These are phyloP conservation scores for Dendrobium catenatum DNA, from an alignment of 106 monocot species.

Conservation along the genomic window DNA sequence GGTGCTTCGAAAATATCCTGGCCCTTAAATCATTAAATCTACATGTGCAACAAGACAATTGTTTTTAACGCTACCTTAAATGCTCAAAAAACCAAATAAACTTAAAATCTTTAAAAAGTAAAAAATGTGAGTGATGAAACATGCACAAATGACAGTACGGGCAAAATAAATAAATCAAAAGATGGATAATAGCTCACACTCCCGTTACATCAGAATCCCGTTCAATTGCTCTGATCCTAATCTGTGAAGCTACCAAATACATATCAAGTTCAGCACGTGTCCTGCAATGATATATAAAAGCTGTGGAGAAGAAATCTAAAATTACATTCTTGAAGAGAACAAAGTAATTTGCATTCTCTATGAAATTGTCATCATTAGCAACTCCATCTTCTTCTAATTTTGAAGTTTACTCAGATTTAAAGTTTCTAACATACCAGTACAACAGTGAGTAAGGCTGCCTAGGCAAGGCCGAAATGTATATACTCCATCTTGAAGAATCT, in stretches of 20 bases:
- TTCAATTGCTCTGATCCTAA: constrained; percentile 87
- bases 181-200: constrained; percentile 43
- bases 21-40: constrained; percentile 77
- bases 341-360: background rate
- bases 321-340: constrained; percentile 19
- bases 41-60: constrained; percentile 4
- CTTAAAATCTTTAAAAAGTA: background rate
- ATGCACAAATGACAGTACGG: background rate
- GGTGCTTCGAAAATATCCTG: constrained; percentile 83
- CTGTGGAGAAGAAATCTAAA: constrained; percentile 70
- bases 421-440: constrained; percentile 53
- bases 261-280: constrained; percentile 75
- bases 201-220: constrained; percentile 76
- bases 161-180: background rate
- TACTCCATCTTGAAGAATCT: constrained; percentile 73
- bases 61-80: background rate
- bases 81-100: background rate
- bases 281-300: constrained; percentile 69
- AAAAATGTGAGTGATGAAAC: background rate
- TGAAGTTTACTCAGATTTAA: background rate
- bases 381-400: background rate
- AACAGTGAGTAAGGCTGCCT: constrained; percentile 93
- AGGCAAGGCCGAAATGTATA: constrained; percentile 88
- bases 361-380: background rate
- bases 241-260: constrained; percentile 78